phyloP scores from a whole-genome alignment of 2,329 filamentous ascomycete genomes.

The Alternaria gansuensis region DNA sequence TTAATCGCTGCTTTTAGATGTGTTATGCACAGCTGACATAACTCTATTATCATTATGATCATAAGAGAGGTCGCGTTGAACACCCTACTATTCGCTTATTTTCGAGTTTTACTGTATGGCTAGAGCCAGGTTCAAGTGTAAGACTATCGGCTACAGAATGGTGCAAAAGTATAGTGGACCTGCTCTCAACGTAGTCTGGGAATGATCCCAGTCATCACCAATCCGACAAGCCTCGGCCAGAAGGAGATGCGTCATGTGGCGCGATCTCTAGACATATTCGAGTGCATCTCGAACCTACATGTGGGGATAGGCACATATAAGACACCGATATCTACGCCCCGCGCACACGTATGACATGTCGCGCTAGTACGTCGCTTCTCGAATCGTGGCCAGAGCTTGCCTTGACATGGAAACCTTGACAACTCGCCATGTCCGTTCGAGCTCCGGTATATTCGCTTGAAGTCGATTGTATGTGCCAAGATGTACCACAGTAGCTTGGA shows the following conservation, averaged over 20 bases:
- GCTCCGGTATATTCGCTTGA: neutral
- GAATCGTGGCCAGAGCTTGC: neutral
- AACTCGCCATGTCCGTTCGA: conserved; percentile 4
- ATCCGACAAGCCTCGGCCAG: conserved; percentile 1
- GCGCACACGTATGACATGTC: conserved; percentile 5
- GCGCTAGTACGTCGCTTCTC: conserved; percentile 1
- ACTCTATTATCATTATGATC: too few species aligned
- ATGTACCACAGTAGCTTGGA: neutral
- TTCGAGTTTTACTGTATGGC: too few species aligned
- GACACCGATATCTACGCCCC: neutral
- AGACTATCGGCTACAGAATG: neutral
- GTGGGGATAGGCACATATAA: neutral
- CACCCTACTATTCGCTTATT: too few species aligned
- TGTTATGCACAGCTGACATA: too few species aligned
- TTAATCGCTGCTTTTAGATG: too few species aligned
- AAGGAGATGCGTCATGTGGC: conserved; percentile 4
- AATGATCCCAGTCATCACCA: neutral
- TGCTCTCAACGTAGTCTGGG: neutral
- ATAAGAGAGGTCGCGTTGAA: too few species aligned
- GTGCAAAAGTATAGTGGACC: neutral
- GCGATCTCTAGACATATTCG: neutral
- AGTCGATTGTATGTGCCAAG: conserved; percentile 3
- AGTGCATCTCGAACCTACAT: neutral
- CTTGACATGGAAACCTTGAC: conserved; percentile 1
- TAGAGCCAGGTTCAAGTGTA: neutral